Conservation (phyloP, 2,329 filamentous ascomycete genomes). For the Endocalyx cinctus region DNA sequence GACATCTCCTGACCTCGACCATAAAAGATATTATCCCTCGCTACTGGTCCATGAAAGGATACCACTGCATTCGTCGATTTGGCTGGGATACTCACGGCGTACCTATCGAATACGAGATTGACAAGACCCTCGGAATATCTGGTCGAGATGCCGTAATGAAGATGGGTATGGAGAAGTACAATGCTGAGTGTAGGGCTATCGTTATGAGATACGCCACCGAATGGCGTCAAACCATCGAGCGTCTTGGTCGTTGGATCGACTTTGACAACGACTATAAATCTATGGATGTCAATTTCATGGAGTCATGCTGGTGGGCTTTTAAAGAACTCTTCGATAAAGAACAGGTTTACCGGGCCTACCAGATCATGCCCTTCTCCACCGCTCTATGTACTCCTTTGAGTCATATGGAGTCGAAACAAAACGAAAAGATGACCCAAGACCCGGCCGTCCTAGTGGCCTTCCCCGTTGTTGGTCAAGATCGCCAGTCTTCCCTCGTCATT, state of each 20-base stretch:
- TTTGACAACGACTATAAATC: slow-evolving; percentile 97
- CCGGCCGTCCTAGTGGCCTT: slow-evolving; percentile 87
- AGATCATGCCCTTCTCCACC: slow-evolving; percentile 94
- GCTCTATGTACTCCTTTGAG: slow-evolving; percentile 83
- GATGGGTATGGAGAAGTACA: slow-evolving; percentile 84
- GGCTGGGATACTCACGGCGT: slow-evolving; percentile 95
- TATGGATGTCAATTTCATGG: slow-evolving; percentile 95
- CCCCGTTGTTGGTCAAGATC: slow-evolving; percentile 73
- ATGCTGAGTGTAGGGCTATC: slow-evolving; percentile 84
- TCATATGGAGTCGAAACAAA: slow-evolving; percentile 91
- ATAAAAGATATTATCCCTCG: slow-evolving; percentile 96
- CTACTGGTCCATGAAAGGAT: slow-evolving; percentile 97
- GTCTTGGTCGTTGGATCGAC: slow-evolving; percentile 92
- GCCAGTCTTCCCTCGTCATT: slow-evolving; percentile 70
- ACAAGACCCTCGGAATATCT: slow-evolving; percentile 89
- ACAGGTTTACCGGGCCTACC: slow-evolving; percentile 82
- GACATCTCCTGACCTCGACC: slow-evolving; percentile 80
- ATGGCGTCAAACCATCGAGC: slow-evolving; percentile 83
- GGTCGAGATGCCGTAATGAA: slow-evolving; percentile 82
- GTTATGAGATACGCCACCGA: slow-evolving; percentile 87
- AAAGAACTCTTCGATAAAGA: slow-evolving; percentile 89
- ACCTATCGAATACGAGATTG: slow-evolving; percentile 94
- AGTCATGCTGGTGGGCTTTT: slow-evolving; percentile 95
- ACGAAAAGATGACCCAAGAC: slow-evolving; percentile 90
- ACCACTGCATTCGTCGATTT: slow-evolving; percentile 85